A percentile compares a stretch with the other conserved stretches of the same genome.
Conservation (phyloP, 768 basidiomycete species). For the Naganishia friedmannii region DNA sequence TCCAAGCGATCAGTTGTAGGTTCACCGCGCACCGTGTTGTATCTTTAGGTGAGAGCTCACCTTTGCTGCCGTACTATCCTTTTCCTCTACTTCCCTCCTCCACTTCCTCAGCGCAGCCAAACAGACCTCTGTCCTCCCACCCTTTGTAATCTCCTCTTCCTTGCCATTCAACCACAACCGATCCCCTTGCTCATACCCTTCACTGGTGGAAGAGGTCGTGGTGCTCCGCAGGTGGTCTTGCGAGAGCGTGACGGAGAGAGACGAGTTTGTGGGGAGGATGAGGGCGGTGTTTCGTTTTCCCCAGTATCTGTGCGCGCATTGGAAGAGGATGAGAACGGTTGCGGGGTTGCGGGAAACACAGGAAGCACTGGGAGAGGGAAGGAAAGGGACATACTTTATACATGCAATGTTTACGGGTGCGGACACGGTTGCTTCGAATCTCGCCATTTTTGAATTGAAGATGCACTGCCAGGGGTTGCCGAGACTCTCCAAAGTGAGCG, state of each 20-base stretch:
- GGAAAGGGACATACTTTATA: constrained; percentile 69
- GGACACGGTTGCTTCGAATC: constrained; percentile 75
- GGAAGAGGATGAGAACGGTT: too few species aligned
- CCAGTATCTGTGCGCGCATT: constrained; percentile 83
- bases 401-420: constrained; percentile 98
- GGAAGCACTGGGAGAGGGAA: not conserved
- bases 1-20: not conserved
- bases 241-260: constrained; percentile 93
- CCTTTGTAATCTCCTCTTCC: constrained; percentile 81
- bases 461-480: not conserved
- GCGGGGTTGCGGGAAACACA: too few species aligned
- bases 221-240: constrained; percentile 94
- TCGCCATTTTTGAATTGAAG: constrained; percentile 2
- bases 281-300: constrained; percentile 94
- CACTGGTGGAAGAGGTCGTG: constrained; percentile 82
- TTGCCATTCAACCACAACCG: constrained; percentile 91
- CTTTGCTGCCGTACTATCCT: constrained; percentile 64
- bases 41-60: too few species aligned
- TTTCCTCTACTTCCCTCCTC: constrained; percentile 71
- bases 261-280: constrained; percentile 95
- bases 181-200: constrained; percentile 64
- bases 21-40: too few species aligned
- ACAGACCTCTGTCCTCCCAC: constrained; percentile 75
- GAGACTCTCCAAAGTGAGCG: too few species aligned
- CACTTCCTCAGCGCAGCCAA: constrained; percentile 80